Evolutionary conservation across 2,329 filamentous ascomycete genomes (phyloP), one percentile per base, ranked within the genome.

Genomic region (Scytalidium lignicola): DNA sequence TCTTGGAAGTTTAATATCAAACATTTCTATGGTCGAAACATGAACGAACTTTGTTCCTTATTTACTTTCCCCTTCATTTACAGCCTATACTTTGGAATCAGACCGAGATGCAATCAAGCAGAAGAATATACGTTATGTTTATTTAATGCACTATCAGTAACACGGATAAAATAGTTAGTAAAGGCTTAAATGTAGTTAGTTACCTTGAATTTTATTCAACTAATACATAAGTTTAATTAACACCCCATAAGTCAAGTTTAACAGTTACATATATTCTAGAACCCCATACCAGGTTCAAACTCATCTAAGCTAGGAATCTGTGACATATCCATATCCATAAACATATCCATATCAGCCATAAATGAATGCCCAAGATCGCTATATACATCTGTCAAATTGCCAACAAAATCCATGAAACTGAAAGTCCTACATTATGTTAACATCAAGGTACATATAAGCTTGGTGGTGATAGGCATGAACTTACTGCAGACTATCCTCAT

Each of bases 301-400:
- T 37, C 32, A 37, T 37, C 32, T 37, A 37, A 17, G 15, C n/a
- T 37, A 37, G 32, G 32, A 5, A 37, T 37, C 15, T 15, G 10
- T n/a, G 32, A 37, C 32, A 37, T 37, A 29, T 49, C 44, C 46
- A 52, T 46, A 12, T 53, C 45, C 49, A 53, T 37, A 37, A 37
- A 37, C 32, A 37, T 51, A 32, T 53, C 53, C 51, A 55, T 55
- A 41, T 52, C 51, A 41, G 51, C 51, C 45, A 49, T 47, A 40
- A 51, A 53, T 4, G 51, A 39, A 40, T 51, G 45, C n/a, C 49
- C 53, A 13, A 55, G 41, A 23, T 47, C 47, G 10, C 49, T 44
- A 22, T 47, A 49, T 9, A 50, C 48, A 43, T 39, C 44, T 23
- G 41, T 47, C 13, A 43, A 15, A 29, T 47, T 46, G 29, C 46